Conservation (phyloP, 768 basidiomycete genomes). For the Chlorophyllum brunneum region DNA sequence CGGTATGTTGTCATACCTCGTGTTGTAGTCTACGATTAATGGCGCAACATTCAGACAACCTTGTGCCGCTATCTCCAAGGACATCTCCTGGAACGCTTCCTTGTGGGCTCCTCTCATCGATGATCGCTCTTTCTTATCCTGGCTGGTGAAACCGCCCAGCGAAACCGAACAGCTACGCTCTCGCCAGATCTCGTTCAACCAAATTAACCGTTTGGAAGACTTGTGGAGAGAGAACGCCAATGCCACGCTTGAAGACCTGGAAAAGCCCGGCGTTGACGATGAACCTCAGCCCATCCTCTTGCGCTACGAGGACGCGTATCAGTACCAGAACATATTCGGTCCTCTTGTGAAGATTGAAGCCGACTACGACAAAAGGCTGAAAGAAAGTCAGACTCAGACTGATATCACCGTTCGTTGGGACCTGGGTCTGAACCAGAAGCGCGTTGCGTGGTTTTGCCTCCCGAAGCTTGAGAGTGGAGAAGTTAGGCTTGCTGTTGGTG, state of each 20-base stretch:
- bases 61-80: conserved; percentile 94
- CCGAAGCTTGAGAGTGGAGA: conserved; percentile 98
- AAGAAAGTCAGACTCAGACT: conserved; percentile 98
- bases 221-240: conserved; percentile 95
- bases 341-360: conserved; percentile 99
- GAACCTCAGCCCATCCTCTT: conserved; percentile 90
- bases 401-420: conserved; percentile 97
- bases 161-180: conserved; percentile 96
- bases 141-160: conserved; percentile 96
- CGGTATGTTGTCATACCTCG: conserved; percentile 55
- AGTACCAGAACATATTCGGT: conserved; percentile 99
- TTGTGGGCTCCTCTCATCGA: conserved; percentile 99
- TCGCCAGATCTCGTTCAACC: conserved; percentile 93
- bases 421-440: conserved; percentile 95
- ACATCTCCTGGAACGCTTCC: conserved; percentile 97
- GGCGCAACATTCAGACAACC: conserved; percentile 66
- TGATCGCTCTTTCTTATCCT: conserved; percentile 97
- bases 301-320: conserved; percentile 97
- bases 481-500: conserved; percentile 93
- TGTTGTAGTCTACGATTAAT: conserved; percentile 3
- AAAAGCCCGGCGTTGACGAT: conserved; percentile 96
- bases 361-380: conserved; percentile 96
- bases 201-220: conserved; percentile 97
- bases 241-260: conserved; percentile 94
- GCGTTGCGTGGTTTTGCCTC: conserved; percentile 96